phyloP scores from a whole-genome alignment of 352 stramenopile species.

The Pythium aristosporum region DNA sequence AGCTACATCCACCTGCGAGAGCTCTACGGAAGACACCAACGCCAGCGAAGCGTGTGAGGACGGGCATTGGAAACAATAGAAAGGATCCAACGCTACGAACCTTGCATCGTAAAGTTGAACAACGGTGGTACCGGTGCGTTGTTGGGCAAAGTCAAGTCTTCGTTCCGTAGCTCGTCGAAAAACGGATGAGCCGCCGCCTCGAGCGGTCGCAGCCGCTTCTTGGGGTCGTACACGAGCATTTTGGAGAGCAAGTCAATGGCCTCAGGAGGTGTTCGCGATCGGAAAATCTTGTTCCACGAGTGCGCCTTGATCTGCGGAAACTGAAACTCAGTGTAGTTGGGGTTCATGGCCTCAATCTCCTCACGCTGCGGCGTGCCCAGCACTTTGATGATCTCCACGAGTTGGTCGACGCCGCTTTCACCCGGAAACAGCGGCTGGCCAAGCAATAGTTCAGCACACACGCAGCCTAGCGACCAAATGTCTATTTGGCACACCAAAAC shows the following conservation, averaged over 20 bases:
- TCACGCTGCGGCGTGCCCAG: conserved; percentile 97
- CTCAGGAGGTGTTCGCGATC: conserved; percentile 93
- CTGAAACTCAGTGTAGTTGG: conserved; percentile 99
- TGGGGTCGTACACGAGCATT: conserved; percentile 98
- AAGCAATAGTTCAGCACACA: conserved; percentile 97
- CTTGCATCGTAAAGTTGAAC: conserved; percentile 94
- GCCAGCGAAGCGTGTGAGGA: not conserved
- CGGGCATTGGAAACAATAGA: not conserved
- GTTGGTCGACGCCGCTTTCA: conserved; percentile 98
- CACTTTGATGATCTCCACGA: conserved; percentile 99
- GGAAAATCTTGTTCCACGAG: conserved; percentile 97
- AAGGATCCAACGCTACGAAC: conserved; percentile 26
- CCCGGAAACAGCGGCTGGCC: conserved; percentile 98
- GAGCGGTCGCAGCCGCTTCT: conserved; percentile 70
- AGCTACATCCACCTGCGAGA: conserved; percentile 66
- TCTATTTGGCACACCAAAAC: conserved; percentile 45
- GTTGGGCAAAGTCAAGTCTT: conserved; percentile 82
- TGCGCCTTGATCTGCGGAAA: conserved; percentile 99
- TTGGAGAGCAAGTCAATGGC: conserved; percentile 97
- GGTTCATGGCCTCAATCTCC: conserved; percentile 99
- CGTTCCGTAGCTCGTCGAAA: conserved; percentile 97
- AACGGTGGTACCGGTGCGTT: conserved; percentile 78
- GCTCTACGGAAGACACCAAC: conserved; percentile 38
- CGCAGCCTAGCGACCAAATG: conserved; percentile 96
- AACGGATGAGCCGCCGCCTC: conserved; percentile 94